Evolutionary conservation across 2,329 filamentous ascomycete genomes (phyloP).

Genomic region (Botrytis medusae): DNA sequence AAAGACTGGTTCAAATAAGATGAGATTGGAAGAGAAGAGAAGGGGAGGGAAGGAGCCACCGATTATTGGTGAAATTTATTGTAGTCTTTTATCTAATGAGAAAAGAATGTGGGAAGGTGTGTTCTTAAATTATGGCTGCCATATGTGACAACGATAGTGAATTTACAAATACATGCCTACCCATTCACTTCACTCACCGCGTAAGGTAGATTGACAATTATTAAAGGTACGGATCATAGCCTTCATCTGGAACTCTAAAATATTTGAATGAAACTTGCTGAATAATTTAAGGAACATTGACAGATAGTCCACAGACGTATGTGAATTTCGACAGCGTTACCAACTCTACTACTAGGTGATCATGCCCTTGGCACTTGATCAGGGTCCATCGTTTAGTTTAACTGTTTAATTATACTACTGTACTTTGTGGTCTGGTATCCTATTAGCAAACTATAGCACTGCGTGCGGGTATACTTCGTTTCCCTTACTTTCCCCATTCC

Average conservation of each 20-base stretch:
- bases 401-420: slow-evolving; percentile 4
- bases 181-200: not conserved
- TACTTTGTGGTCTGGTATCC: slow-evolving; percentile 12
- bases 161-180: not conserved
- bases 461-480: slow-evolving; percentile 29
- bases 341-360: not conserved
- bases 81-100: not conserved
- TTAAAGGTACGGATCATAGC: not conserved
- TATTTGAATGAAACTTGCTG: not conserved
- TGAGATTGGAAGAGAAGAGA: not conserved
- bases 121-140: not conserved
- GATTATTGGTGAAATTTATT: not conserved
- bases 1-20: not conserved
- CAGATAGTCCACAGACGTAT: not conserved
- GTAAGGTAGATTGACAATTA: not conserved
- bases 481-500: slow-evolving; percentile 37
- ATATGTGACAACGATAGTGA: not conserved
- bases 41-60: not conserved
- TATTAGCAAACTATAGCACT: slow-evolving; percentile 31
- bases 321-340: not conserved
- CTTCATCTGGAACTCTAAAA: not conserved
- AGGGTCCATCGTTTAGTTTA: not conserved
- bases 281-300: not conserved
- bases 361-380: slow-evolving; percentile 2
- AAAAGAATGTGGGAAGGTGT: not conserved